Evolutionary conservation across 805 yeast genomes (phyloP), one percentile per base, ranked within the genome.

Genomic region (Lipomyces starkeyi): DNA sequence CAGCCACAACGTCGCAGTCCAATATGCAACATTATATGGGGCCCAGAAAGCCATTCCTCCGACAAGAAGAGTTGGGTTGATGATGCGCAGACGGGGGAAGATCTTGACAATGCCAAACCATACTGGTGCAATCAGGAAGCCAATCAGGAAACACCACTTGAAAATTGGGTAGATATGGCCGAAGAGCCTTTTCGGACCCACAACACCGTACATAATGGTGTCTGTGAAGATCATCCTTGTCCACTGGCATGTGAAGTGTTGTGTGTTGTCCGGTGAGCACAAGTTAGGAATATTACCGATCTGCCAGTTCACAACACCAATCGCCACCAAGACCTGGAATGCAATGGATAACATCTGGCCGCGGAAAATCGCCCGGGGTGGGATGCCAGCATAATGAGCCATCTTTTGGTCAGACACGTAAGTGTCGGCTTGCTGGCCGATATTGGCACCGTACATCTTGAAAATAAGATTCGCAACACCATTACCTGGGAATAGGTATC

Each of bases 331-430:
- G 3, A 81, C 75, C 6, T 84, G 83, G 80, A 85, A 78, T 25
- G 83, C 71, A 14, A 86, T 81, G 13, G 85, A 82, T 3, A 78
- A 67, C 53, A 84, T 73, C 75, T 84, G 88, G 25, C 81, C 87
- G 56, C 82, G 77, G 78, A 89, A 87, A 70, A 88, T 79, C 0
- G 87, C 81, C 67, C 87, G 80, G 1, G 91, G 92, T 0, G 90
- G 86, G 22, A 89, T 79, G 71, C 87, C 87, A 74, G 87, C 76
- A 74, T 89, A 89, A 68, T 88, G 91, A 1, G 86, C 91, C 75
- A 86, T 75, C 73, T 88, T 88, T 81, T 85, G 84, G 73, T 87
- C 89, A 8, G 82, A 79, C 40, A 85, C 79, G 74, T 82, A 87
- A 63, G 81, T 79, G 54, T 85, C 81, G 0, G 90, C 89, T 73